Evolutionary conservation across 306 rosid species (phyloP).

Genomic region (Hylodesmum podocarpum): DNA sequence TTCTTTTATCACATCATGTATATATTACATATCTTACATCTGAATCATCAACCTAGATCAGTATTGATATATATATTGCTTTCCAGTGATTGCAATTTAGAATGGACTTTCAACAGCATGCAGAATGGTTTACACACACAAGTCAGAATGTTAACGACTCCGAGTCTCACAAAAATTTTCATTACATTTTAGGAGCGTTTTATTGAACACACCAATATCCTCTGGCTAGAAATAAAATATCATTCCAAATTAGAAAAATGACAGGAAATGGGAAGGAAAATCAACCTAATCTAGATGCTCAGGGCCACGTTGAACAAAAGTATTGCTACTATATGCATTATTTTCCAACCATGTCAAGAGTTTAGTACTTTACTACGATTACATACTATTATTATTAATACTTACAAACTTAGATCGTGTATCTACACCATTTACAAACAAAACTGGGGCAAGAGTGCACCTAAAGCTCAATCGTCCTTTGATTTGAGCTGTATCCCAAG

Average conservation of each 20-base stretch:
- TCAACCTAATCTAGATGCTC: background rate
- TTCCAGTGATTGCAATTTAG: background rate
- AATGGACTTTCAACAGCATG: background rate
- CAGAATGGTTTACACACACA: background rate
- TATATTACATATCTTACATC: no score
- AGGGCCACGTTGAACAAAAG: slow-evolving; percentile 11
- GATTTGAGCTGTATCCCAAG: slow-evolving; percentile 77
- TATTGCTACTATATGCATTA: slow-evolving; percentile 12
- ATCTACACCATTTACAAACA: slow-evolving; percentile 31
- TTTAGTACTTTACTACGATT: background rate
- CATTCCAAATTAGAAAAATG: slow-evolving; percentile 7
- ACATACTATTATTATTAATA: background rate
- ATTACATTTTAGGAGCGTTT: no score
- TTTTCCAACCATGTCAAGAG: slow-evolving; percentile 18
- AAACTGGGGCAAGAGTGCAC: slow-evolving; percentile 12
- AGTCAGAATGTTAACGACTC: no score
- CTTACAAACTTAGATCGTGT: slow-evolving; percentile 17
- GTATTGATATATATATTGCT: no score
- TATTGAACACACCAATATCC: background rate
- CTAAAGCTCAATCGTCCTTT: slow-evolving; percentile 46
- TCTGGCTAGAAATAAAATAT: background rate
- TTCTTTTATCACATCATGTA: no score
- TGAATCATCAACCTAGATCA: no score
- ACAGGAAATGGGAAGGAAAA: slow-evolving; percentile 2
- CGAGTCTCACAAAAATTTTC: no score